Evolutionary conservation across 495 filamentous ascomycete species (phyloP), one percentile per base, ranked within the genome.

Genomic region (Rhizodiscina lignyota): DNA sequence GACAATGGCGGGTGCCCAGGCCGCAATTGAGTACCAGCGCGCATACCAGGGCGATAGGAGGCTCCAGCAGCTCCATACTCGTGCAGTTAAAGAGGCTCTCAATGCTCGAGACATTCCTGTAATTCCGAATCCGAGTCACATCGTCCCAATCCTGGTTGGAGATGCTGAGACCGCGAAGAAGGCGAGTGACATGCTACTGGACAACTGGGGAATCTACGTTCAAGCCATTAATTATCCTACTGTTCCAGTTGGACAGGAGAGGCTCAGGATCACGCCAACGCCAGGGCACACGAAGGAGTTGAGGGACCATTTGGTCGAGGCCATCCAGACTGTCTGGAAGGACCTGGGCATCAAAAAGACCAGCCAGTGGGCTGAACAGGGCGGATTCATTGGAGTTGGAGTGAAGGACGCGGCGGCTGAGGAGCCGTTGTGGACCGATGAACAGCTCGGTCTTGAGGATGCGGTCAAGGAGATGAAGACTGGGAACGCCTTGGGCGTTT

Each of bases 211-310:
- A 31, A 96, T 97, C 56, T 96, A 97, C 50, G 89, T 97, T 11
- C 89, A 97, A 58, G 83, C 83, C 38, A 96, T 97, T 67, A 97
- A 97, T 61, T 97, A 96, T 59, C 89, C 89, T 4, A 97, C 89
- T 36, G 89, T 97, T 1, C 89, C 89, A 1, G 80, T 87, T 4
- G 89, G 89, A 11, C 83, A 97, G 61, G 89, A 97, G 59, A 78
- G 89, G 21, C 70, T 97, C 34, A 77, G 89, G 44, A 80, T 97
- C 54, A 97, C 89, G 5, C 89, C 89, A 0, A 97, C 89, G 6
- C 89, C 89, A 0, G 89, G 89, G 22, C 89, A 97, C 51, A 72
- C 70, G 34, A 75, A 75, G 52, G 65, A 78, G 41, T 84, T 75
- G 53, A 80, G 81, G 37, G 74, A 85, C 39, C 72, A 94, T 42